phyloP scores from a whole-genome alignment of 2,329 filamentous ascomycete species.

The Sclerotinia borealis region DNA sequence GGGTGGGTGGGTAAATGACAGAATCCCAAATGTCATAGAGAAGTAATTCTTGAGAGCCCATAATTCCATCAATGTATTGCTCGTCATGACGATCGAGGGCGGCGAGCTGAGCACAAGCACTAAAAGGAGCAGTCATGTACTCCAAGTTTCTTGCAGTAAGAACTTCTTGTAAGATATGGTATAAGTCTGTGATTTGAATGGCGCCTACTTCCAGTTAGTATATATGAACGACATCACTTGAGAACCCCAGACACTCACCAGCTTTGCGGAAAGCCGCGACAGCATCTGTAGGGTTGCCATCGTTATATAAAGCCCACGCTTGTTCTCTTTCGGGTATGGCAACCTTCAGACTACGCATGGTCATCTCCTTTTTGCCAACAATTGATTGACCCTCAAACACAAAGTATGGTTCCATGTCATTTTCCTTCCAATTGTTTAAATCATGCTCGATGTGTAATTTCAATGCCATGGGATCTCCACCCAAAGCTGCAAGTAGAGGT shows the following conservation, averaged over 20 bases:
- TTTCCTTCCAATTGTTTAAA: conserved; percentile 62
- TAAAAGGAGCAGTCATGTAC: conserved; percentile 81
- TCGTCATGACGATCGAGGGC: conserved; percentile 66
- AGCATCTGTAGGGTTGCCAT: conserved; percentile 70
- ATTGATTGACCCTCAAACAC: conserved; percentile 86
- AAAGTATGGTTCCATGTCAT: conserved; percentile 74
- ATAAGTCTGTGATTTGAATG: conserved; percentile 65
- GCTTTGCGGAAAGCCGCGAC: conserved; percentile 82
- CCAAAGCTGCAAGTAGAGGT: conserved; percentile 82
- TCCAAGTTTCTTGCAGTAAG: conserved; percentile 63
- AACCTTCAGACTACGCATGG: conserved; percentile 55
- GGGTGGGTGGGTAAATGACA: conserved; percentile 61
- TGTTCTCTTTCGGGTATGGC: conserved; percentile 67
- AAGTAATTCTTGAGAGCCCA: conserved; percentile 78
- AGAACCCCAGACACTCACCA: conserved; percentile 45
- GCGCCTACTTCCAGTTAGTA: conserved; percentile 50
- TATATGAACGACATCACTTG: not conserved
- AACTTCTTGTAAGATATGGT: conserved; percentile 69
- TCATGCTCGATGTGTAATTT: conserved; percentile 69
- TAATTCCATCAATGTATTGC: conserved; percentile 67
- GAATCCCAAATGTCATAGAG: conserved; percentile 77
- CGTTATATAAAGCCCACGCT: conserved; percentile 84
- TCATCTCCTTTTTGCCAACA: conserved; percentile 66
- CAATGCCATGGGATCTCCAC: conserved; percentile 77
- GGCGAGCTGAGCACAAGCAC: conserved; percentile 79